These are phyloP conservation scores for Suillus clintonianus DNA, from an alignment of 768 basidiomycete genomes.

Conservation along the genomic window DNA sequence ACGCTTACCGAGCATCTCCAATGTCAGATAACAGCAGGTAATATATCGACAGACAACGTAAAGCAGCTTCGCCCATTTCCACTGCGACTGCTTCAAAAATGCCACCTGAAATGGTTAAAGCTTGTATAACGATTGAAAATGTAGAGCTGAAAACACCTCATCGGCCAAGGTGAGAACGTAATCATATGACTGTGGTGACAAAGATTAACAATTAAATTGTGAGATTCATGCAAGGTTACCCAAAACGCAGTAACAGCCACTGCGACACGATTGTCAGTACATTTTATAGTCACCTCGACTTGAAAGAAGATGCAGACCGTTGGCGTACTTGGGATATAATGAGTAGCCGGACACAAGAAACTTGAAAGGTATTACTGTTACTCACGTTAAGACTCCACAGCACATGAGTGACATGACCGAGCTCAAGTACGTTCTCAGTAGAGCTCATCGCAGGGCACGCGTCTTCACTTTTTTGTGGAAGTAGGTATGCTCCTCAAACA, in stretches of 20 bases:
- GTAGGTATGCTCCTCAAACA: too few relatives aligned
- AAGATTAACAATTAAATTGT: neutral
- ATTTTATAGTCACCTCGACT: neutral
- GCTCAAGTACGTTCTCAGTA: neutral
- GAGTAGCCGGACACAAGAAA: neutral
- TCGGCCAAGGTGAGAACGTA: neutral
- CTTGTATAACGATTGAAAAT: neutral
- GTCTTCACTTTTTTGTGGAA: neutral
- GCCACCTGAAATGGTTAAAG: neutral
- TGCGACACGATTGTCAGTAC: neutral
- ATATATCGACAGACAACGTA: constrained; percentile 12
- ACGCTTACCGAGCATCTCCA: neutral
- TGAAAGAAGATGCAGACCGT: neutral
- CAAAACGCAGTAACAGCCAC: neutral
- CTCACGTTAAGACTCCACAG: neutral
- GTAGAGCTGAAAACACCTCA: neutral
- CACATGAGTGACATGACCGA: neutral
- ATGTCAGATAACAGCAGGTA: neutral
- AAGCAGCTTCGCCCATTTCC: neutral
- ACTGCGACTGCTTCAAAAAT: constrained; percentile 2
- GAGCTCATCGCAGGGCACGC: neutral
- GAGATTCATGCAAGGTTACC: neutral
- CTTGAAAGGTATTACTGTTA: neutral
- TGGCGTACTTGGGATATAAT: neutral
- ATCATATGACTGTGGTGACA: constrained; percentile 1